These are phyloP conservation scores for Magnolia kwangsiensis DNA, from an alignment of 164 flowering plant species.

Conservation along the genomic window DNA sequence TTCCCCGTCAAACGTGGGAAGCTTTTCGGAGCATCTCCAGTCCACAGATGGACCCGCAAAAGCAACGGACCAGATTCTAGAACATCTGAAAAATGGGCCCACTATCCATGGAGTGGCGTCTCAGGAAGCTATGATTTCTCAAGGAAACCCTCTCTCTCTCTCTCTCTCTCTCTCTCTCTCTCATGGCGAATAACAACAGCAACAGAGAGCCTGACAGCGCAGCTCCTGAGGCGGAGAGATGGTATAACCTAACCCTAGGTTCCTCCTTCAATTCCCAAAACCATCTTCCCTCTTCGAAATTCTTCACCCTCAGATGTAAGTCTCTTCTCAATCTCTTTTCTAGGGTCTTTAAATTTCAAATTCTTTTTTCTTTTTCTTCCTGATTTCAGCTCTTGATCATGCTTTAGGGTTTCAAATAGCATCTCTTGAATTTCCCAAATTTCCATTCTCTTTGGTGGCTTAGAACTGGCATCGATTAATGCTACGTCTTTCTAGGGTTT, in stretches of 20 bases:
- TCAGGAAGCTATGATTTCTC: too few relatives aligned
- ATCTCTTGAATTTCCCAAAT: background rate
- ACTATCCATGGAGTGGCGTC: too few relatives aligned
- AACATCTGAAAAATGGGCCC: too few relatives aligned
- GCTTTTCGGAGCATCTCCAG: too few relatives aligned
- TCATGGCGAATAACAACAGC: conserved; percentile 23
- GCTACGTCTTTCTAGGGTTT: background rate
- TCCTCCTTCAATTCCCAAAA: conserved; percentile 55
- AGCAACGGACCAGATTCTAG: too few relatives aligned
- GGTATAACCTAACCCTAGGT: conserved; percentile 81
- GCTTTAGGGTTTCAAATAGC: background rate
- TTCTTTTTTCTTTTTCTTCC: background rate
- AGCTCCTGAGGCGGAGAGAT: conserved; percentile 67
- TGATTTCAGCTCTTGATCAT: too few relatives aligned
- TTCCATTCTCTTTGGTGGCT: background rate
- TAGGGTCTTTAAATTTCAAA: background rate
- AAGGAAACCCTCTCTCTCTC: background rate
- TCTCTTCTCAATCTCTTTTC: background rate
- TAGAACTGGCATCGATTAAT: background rate
- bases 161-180: background rate
- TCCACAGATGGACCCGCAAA: too few relatives aligned
- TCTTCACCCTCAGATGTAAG: conserved; percentile 83
- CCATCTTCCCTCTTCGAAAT: conserved; percentile 53
- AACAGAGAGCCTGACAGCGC: conserved; percentile 49
- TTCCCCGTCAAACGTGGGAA: too few relatives aligned